phyloP scores from a whole-genome alignment of 257 asterid genomes.

The Forsythia viridissima region DNA sequence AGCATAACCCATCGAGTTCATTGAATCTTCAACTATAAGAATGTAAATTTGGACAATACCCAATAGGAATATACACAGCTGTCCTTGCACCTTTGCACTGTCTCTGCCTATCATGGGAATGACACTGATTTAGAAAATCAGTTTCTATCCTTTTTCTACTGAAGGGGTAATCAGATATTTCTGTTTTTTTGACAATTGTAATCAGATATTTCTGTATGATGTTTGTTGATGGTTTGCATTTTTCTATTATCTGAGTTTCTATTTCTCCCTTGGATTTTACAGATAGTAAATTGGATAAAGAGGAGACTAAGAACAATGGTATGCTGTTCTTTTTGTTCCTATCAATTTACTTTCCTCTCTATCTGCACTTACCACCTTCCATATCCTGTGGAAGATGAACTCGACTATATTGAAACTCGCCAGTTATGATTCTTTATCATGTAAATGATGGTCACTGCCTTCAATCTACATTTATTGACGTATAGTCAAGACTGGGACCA shows the following conservation, averaged over 20 bases:
- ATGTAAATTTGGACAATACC: not conserved
- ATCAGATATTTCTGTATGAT: constrained; percentile 15
- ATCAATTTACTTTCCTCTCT: constrained; percentile 4
- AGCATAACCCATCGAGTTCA: not conserved
- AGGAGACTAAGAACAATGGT: constrained; percentile 58
- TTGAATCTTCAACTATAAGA: not conserved
- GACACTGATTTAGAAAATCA: not conserved
- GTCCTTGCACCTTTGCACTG: not conserved
- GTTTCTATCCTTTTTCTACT: not conserved
- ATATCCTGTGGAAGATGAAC: not conserved
- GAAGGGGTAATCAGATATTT: constrained; percentile 6
- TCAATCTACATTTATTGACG: not conserved
- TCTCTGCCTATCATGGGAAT: not conserved
- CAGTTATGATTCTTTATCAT: not conserved
- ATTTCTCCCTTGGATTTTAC: constrained; percentile 31
- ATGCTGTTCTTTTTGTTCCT: constrained; percentile 25
- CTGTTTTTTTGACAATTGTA: not conserved
- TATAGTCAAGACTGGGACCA: constrained; percentile 6
- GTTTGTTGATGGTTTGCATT: constrained; percentile 9
- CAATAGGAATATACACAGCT: not conserved
- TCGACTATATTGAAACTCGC: not conserved
- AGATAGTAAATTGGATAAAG: constrained; percentile 70
- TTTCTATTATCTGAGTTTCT: constrained; percentile 24
- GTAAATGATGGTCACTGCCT: not conserved
- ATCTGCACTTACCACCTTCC: constrained; percentile 20